phyloP scores from a whole-genome alignment of 78 protist genomes.

The Pigoraptor vietnamica region DNA sequence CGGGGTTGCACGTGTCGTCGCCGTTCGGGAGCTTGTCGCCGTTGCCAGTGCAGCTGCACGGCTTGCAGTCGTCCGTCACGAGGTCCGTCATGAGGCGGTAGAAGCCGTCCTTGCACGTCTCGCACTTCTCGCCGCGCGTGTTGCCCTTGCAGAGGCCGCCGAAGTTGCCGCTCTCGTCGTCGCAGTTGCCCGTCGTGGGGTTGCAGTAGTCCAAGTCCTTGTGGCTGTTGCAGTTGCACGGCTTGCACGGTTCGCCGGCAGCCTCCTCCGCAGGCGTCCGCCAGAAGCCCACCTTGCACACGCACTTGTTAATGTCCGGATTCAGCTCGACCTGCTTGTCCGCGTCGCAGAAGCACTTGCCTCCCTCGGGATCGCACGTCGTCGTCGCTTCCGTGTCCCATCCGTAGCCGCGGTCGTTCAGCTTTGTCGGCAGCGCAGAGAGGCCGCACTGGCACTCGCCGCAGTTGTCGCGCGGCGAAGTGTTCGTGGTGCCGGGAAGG shows the following conservation, averaged over 20 bases:
- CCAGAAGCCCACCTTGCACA: neutral
- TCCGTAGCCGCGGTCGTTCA: neutral
- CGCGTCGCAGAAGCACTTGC: neutral
- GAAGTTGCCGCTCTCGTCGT: neutral
- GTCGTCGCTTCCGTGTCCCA: neutral
- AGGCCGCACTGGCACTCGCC: neutral
- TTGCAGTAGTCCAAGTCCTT: neutral
- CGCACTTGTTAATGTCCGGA: neutral
- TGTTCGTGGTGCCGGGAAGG: neutral
- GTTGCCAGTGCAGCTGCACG: neutral
- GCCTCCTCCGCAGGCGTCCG: neutral
- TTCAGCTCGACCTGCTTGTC: neutral
- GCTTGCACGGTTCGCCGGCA: neutral
- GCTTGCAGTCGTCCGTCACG: neutral
- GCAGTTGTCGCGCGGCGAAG: neutral
- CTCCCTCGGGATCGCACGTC: neutral
- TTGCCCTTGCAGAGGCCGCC: neutral
- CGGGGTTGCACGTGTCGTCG: neutral
- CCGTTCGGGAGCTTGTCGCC: neutral
- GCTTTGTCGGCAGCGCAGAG: neutral
- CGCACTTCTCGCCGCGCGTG: neutral
- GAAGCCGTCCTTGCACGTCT: neutral
- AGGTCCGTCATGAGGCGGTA: neutral
- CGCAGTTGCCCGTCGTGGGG: neutral
- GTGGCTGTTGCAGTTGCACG: slow-evolving; percentile 3